These are phyloP conservation scores for Coemansia sp. DNA, from an alignment of 192 early-diverging fungal species.

Conservation along the genomic window DNA sequence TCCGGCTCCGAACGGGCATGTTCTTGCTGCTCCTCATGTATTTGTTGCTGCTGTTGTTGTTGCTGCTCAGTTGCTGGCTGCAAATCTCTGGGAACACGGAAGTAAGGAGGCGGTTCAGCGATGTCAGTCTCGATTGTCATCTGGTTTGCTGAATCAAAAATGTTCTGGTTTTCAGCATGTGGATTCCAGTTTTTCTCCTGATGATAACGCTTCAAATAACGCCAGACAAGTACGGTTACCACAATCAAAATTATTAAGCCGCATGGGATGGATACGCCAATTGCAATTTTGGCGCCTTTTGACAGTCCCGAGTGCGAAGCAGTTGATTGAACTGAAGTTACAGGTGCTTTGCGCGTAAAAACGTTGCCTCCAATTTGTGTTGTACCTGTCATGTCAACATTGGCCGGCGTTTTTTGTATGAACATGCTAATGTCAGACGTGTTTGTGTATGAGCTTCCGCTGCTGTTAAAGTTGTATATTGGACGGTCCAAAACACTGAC, in stretches of 20 bases:
- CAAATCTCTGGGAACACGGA: background rate
- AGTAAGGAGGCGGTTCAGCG: background rate
- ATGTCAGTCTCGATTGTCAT: background rate
- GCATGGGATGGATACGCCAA: background rate
- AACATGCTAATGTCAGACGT: constrained; percentile 1
- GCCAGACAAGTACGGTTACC: background rate
- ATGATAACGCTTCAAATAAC: background rate
- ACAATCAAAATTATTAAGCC: background rate
- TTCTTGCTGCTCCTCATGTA: no score
- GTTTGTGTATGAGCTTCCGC: background rate
- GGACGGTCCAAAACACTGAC: background rate
- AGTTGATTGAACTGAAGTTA: background rate
- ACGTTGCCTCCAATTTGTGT: background rate
- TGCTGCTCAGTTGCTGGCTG: no score
- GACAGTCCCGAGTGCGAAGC: background rate
- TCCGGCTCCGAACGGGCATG: no score
- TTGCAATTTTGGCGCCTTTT: background rate
- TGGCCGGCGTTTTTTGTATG: background rate
- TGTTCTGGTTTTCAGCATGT: background rate
- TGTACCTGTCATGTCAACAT: background rate
- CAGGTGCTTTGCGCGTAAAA: background rate
- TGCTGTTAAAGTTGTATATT: background rate
- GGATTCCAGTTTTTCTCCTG: background rate
- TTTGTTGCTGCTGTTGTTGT: no score
- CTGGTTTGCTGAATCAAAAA: background rate